Conservation (phyloP, 2,329 filamentous ascomycete genomes). For the Fusarium circinatum region DNA sequence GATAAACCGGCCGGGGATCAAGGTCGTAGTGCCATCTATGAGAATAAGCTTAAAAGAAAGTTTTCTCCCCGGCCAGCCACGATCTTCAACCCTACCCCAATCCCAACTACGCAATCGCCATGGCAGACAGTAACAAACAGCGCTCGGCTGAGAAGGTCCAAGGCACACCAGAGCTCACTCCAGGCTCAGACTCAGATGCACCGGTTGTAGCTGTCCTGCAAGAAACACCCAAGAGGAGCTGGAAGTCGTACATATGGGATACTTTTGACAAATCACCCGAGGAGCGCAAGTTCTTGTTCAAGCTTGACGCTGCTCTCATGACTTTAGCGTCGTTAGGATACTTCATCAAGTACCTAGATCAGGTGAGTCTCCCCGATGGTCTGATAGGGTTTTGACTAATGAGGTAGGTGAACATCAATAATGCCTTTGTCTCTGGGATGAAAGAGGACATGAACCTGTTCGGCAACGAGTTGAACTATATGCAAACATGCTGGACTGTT, state of each 20-base stretch:
- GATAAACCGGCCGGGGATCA: no score
- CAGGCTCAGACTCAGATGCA: constrained; percentile 3
- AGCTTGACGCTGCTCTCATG: constrained; percentile 54
- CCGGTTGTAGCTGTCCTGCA: background rate
- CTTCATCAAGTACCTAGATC: constrained; percentile 54
- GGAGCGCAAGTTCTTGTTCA: constrained; percentile 55
- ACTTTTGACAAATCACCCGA: constrained; percentile 57
- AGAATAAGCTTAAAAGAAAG: constrained; percentile 21
- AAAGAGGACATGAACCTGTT: constrained; percentile 63
- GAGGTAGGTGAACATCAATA: constrained; percentile 39
- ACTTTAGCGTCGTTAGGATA: constrained; percentile 51
- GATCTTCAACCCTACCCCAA: no score
- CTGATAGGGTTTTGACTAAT: rapidly evolving
- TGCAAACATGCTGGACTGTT: constrained; percentile 64
- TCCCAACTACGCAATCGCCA: background rate
- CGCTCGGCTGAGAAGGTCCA: background rate
- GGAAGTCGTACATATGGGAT: constrained; percentile 61
- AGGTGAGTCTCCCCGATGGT: background rate
- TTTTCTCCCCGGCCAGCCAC: background rate
- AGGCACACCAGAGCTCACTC: rapidly evolving
- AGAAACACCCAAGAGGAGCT: constrained; percentile 38
- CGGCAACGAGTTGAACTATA: constrained; percentile 59
- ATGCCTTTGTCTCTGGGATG: constrained; percentile 52
- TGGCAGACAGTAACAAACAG: background rate
- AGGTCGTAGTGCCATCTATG: rapidly evolving